phyloP scores from a whole-genome alignment of 1,284 basidiomycete species.

The Ganoderma meredithae region DNA sequence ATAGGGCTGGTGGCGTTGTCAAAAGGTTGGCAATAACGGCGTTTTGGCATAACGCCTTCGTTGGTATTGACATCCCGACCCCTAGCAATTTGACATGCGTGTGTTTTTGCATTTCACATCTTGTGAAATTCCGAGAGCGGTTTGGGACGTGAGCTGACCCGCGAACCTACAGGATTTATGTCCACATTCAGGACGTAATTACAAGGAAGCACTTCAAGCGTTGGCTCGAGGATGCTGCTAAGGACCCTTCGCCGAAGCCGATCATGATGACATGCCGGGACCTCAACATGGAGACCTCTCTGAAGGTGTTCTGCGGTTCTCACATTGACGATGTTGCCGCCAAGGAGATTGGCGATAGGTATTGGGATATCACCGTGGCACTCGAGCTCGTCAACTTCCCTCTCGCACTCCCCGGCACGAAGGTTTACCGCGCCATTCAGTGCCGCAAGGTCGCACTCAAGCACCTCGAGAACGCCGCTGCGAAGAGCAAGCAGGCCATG shows the following conservation, averaged over 20 bases:
- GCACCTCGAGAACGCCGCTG: constrained; percentile 85
- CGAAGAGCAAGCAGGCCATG: constrained; percentile 86
- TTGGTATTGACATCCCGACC: neutral
- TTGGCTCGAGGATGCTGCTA: constrained; percentile 72
- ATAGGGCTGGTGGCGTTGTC: neutral
- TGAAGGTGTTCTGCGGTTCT: constrained; percentile 93
- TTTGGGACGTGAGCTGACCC: neutral
- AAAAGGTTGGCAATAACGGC: neutral
- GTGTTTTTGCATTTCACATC: no score
- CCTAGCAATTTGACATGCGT: neutral
- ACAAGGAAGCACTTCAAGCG: constrained; percentile 78
- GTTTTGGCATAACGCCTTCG: neutral
- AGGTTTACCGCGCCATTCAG: constrained; percentile 94
- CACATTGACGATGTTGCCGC: constrained; percentile 88
- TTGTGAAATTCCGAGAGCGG: no score
- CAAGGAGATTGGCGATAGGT: constrained; percentile 88
- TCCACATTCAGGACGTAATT: constrained; percentile 87
- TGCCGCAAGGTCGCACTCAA: constrained; percentile 90
- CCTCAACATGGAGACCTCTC: constrained; percentile 97
- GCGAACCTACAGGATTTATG: constrained; percentile 72
- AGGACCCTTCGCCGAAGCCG: constrained; percentile 58
- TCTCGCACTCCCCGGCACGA: constrained; percentile 94
- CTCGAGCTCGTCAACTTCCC: constrained; percentile 99
- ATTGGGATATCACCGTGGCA: constrained; percentile 95
- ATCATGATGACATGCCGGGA: constrained; percentile 94